Base-by-base conservation (phyloP, 2,329 filamentous ascomycete species). In the Penicillium thymicola region DNA sequence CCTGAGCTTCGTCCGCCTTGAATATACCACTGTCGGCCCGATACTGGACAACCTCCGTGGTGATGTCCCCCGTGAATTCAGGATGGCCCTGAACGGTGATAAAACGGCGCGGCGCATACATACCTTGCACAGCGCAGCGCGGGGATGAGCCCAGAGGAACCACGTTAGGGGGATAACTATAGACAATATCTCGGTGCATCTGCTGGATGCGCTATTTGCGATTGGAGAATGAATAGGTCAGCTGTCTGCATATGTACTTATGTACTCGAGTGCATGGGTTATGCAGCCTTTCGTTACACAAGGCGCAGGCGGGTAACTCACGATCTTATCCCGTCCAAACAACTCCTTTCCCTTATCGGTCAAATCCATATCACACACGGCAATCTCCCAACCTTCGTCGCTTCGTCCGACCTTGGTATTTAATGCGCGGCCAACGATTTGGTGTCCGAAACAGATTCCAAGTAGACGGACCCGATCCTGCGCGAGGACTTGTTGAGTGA, bases 41-140 rank as follows among this genome's bases (percentile, higher is more conserved):
- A 58, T 81, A 76, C 58, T 82, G 79, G 53, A 93, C 74, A 37
- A 95, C 75, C 71, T 90, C 87, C 18, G 76, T 78, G 65, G 92
- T 83, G 62, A 95, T 92, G 16, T 85, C 81, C 57, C 81, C 79
- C 4, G 81, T 89, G 70, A 93, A 94, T 72, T 96, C 92, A 0
- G 91, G 92, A 72, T 96, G 91, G 6, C 90, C 91, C 76, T 96
- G 91, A 1, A 96, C 84, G 0, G 89, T 87, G 59, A 95, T 86
- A 58, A 89, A 78, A 36, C 81, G 81, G 41, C 81, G 78, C 9
- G 86, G 83, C 21, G 80, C 74, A 70, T 94, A 89, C 83, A 95
- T 90, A 59, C 86, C 89, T 72, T 96, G 91, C n/a, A 91, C 85
- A 10, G 80, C 76, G 75, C 91, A 95, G 44, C 80, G 75, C 4